Evolutionary conservation across 1,284 basidiomycete genomes (phyloP).

Genomic region (Heterobasidion occidentale): DNA sequence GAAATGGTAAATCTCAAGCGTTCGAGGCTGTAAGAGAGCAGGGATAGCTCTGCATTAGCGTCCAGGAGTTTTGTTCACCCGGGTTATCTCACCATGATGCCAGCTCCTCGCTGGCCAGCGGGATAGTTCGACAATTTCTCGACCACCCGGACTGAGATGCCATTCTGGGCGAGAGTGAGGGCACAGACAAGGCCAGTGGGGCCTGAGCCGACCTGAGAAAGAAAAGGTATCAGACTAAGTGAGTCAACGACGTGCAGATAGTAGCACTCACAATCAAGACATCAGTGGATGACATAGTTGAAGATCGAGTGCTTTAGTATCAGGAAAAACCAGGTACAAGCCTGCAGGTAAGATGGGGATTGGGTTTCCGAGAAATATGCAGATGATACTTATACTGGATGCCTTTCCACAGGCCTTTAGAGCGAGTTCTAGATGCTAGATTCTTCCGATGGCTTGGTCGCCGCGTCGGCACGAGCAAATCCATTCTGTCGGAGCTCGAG

Average conservation of each 20-base stretch:
- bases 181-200: constrained; percentile 18
- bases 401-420: too few relatives aligned
- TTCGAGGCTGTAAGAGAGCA: constrained; percentile 16
- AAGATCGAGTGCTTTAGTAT: too few relatives aligned
- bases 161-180: constrained; percentile 16
- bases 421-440: too few relatives aligned
- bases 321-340: too few relatives aligned
- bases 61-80: background rate
- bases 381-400: too few relatives aligned
- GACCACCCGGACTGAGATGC: constrained; percentile 26
- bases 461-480: too few relatives aligned
- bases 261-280: background rate
- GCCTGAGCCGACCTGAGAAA: constrained; percentile 17
- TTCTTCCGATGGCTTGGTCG: too few relatives aligned
- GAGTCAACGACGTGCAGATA: background rate
- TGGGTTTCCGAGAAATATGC: too few relatives aligned
- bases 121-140: constrained; percentile 18
- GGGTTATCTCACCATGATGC: constrained; percentile 16
- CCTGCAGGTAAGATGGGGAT: too few relatives aligned
- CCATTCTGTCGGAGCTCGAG: too few relatives aligned
- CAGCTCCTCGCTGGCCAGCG: constrained; percentile 20
- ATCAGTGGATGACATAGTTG: background rate
- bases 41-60: background rate
- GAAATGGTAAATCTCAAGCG: constrained; percentile 19
- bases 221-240: background rate